phyloP scores from a whole-genome alignment of 2,329 filamentous ascomycete species.

The Cladosporium sphaerospermum region DNA sequence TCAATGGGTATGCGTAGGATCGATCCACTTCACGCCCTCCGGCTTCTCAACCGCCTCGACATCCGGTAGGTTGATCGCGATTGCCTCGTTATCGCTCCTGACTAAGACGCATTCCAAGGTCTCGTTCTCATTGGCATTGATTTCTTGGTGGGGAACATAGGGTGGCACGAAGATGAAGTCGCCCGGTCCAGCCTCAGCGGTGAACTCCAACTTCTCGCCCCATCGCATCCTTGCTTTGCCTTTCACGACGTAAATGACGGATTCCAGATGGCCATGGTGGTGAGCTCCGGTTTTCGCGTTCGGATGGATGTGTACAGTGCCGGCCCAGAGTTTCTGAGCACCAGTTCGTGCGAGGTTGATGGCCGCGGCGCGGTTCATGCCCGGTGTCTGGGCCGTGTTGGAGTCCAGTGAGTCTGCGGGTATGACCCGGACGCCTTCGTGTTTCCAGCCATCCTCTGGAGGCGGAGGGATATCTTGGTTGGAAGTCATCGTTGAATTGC shows the following conservation, averaged over 20 bases:
- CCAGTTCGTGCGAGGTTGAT: conserved; percentile 40
- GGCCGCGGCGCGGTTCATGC: conserved; percentile 41
- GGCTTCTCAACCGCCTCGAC: conserved; percentile 39
- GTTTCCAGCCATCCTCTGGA: conserved; percentile 34
- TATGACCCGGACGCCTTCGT: conserved; percentile 38
- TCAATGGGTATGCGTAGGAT: conserved; percentile 34
- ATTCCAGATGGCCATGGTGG: conserved; percentile 42
- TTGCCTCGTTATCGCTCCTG: conserved; percentile 38
- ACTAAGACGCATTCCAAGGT: conserved; percentile 39
- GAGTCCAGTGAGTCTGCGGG: conserved; percentile 35
- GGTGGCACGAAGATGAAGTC: conserved; percentile 44
- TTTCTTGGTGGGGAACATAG: conserved; percentile 43
- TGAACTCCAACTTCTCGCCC: conserved; percentile 41
- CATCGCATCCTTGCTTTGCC: conserved; percentile 42
- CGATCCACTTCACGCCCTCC: conserved; percentile 40
- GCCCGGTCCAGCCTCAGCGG: conserved; percentile 40
- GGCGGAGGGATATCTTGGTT: conserved; percentile 13
- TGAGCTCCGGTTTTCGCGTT: conserved; percentile 42
- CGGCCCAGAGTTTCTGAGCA: conserved; percentile 42
- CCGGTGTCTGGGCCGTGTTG: conserved; percentile 39
- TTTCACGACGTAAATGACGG: conserved; percentile 42
- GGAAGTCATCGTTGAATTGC: background rate
- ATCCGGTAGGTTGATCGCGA: conserved; percentile 41
- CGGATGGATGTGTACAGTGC: conserved; percentile 39
- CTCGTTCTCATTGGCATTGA: conserved; percentile 39